Evolutionary conservation across 345 rosid genomes (phyloP).

Genomic region (Laguncularia racemosa): DNA sequence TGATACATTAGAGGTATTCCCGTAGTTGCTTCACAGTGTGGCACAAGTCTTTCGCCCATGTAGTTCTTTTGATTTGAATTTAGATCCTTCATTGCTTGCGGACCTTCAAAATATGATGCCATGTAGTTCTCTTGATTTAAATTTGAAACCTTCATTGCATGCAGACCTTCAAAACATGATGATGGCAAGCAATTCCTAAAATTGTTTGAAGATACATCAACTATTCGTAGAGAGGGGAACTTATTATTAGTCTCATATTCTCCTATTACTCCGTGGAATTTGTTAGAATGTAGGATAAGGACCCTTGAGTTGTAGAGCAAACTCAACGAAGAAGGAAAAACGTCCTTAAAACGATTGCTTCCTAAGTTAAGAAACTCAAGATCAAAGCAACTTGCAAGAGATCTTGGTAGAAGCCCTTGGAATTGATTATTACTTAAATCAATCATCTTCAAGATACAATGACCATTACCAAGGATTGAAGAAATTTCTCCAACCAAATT

Average conservation of each 20-base stretch:
- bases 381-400: background rate
- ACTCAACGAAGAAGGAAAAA: conserved; percentile 10
- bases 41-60: background rate
- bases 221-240: conserved; percentile 8
- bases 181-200: background rate
- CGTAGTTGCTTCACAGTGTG: too few relatives aligned
- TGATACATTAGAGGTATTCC: background rate
- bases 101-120: background rate
- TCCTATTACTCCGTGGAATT: conserved; percentile 2
- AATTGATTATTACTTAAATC: conserved; percentile 5
- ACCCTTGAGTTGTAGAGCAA: conserved; percentile 1
- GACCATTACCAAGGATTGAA: background rate
- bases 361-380: conserved; percentile 8
- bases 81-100: conserved; percentile 1
- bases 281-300: conserved; percentile 6
- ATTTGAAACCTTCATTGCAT: background rate
- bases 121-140: background rate
- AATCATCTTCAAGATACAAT: conserved; percentile 3
- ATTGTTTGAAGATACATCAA: conserved; percentile 7
- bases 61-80: background rate
- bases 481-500: conserved; percentile 1
- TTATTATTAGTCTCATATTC: background rate
- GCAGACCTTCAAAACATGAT: background rate
- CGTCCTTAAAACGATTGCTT: conserved; percentile 4
- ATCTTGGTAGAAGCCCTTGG: background rate